phyloP scores from a whole-genome alignment of 2,329 filamentous ascomycete species.

The Colletotrichum sp. region DNA sequence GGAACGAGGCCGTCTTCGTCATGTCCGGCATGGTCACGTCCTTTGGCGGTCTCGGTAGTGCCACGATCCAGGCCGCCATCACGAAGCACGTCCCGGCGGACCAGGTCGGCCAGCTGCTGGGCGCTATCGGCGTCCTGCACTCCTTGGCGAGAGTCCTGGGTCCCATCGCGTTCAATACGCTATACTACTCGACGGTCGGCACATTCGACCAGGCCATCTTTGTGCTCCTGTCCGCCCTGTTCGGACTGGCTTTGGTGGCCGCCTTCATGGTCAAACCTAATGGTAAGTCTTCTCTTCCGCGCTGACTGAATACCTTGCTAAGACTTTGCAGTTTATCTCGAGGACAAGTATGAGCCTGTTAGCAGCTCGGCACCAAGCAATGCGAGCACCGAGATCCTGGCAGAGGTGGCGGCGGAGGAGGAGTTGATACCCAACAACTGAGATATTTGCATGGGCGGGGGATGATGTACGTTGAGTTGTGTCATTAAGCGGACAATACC shows the following conservation, averaged over 20 bases:
- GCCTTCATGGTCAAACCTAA: slow-evolving; percentile 76
- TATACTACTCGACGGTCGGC: slow-evolving; percentile 83
- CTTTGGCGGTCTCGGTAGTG: slow-evolving; percentile 83
- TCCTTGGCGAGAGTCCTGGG: slow-evolving; percentile 79
- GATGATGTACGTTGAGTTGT: not conserved
- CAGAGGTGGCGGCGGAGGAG: slow-evolving; percentile 1
- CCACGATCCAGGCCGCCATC: slow-evolving; percentile 81
- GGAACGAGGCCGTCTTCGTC: slow-evolving; percentile 69
- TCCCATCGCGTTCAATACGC: slow-evolving; percentile 82
- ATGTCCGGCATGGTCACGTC: slow-evolving; percentile 75
- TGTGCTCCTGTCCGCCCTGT: slow-evolving; percentile 72
- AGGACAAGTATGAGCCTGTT: slow-evolving; percentile 8
- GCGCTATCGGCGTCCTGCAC: slow-evolving; percentile 86
- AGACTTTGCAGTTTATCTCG: slow-evolving; percentile 14
- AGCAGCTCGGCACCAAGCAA: not conserved
- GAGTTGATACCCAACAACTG: slow-evolving; percentile 16
- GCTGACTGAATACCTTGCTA: not conserved
- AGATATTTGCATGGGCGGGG: not conserved
- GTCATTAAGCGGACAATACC: not conserved
- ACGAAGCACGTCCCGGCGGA: slow-evolving; percentile 92
- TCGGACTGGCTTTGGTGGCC: slow-evolving; percentile 68
- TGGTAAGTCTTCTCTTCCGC: slow-evolving; percentile 56
- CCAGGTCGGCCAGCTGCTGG: slow-evolving; percentile 84
- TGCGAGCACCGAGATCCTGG: not conserved
- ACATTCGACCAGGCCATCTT: slow-evolving; percentile 84